phyloP scores from a whole-genome alignment of 208 protist genomes.

The Crithidia brevicula region DNA sequence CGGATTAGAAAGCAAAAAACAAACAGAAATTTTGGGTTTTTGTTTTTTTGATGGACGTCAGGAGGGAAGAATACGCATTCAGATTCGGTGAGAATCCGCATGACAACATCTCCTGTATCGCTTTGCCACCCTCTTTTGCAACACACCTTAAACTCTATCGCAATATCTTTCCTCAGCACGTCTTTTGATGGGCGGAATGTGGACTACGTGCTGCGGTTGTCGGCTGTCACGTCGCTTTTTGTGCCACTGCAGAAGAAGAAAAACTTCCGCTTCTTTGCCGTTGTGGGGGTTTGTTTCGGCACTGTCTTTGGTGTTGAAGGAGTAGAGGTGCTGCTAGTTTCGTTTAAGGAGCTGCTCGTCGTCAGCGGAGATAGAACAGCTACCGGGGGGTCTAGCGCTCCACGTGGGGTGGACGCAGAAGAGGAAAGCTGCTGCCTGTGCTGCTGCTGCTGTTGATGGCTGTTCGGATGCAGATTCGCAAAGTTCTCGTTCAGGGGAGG shows the following conservation, averaged over 20 bases:
- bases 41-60: too few species aligned
- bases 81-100: too few species aligned
- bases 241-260: background rate
- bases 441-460: background rate
- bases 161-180: too few species aligned
- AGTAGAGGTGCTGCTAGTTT: background rate
- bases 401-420: background rate
- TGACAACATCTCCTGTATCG: too few species aligned
- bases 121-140: too few species aligned
- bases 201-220: background rate
- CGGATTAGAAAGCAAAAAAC: too few species aligned
- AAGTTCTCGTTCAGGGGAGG: constrained; percentile 1
- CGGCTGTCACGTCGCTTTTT: background rate
- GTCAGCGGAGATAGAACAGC: background rate
- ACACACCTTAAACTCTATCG: too few species aligned
- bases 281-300: background rate
- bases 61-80: too few species aligned
- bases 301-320: background rate
- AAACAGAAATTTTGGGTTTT: too few species aligned
- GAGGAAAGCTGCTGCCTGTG: background rate
- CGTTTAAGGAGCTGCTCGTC: background rate
- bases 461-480: background rate
- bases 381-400: background rate
- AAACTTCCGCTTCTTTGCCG: background rate
- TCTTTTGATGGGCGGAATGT: background rate